Evolutionary conservation across 768 basidiomycete species (phyloP).

Genomic region (Leccinum ochraceum): DNA sequence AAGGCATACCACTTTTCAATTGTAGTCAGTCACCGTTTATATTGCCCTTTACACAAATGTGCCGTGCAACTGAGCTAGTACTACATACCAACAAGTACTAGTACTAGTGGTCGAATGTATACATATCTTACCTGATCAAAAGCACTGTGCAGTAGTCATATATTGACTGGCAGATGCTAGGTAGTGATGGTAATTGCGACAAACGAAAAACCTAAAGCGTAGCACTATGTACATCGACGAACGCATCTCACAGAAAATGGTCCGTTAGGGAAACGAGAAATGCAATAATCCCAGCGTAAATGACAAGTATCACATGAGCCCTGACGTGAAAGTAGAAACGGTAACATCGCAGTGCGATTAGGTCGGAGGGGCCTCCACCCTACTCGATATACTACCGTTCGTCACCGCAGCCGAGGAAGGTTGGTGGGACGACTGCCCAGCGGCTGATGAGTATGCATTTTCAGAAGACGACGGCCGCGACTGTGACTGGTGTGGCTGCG

Average conservation of each 20-base stretch:
- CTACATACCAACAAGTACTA: background rate
- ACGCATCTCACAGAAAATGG: conserved; percentile 21
- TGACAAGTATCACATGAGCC: conserved; percentile 20
- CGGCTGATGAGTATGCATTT: conserved; percentile 50
- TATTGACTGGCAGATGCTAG: conserved; percentile 17
- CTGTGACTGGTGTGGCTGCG: conserved; percentile 35
- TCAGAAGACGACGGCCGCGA: conserved; percentile 67
- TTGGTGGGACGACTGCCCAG: conserved; percentile 34
- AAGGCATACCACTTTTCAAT: too few relatives aligned
- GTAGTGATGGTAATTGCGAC: conserved; percentile 16
- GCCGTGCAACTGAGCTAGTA: background rate
- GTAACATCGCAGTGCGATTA: conserved; percentile 17
- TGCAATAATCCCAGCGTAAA: conserved; percentile 26
- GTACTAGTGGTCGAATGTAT: background rate
- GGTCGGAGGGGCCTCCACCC: conserved; percentile 45
- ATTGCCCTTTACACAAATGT: background rate
- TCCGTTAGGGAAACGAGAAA: conserved; percentile 28
- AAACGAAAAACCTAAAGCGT: conserved; percentile 9
- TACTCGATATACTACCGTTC: conserved; percentile 41
- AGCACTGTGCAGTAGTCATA: conserved; percentile 5
- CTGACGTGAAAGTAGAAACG: conserved; percentile 10
- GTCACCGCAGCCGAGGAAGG: conserved; percentile 35
- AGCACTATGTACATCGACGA: conserved; percentile 34
- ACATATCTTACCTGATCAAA: background rate
- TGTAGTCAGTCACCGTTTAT: background rate